Base-by-base conservation (phyloP, 2,329 filamentous ascomycete genomes). In the Fusarium kyushuense region DNA sequence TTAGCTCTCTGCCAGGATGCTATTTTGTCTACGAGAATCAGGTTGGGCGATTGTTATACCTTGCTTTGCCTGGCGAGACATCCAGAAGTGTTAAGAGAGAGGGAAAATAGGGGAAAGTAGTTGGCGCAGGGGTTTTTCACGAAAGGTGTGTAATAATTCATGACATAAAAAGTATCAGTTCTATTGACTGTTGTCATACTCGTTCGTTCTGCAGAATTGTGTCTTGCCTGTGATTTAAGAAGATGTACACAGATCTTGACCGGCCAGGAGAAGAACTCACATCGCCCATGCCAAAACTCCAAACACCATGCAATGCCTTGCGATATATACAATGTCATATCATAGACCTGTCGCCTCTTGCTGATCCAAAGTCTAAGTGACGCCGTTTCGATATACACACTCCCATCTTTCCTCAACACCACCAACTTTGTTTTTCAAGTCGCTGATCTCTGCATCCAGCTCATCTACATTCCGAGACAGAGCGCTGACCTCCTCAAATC, bases 401-500 rank as follows among this genome's bases (percentile, higher is more conserved):
- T 87, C 82, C 84, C 85, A 88, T 32, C 81, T 77, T 58, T 84
- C 78, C 65, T 95, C 92, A 6, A 95, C 84, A 19, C 86, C 86
- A 1, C 84, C 84, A 8, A 96, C 84, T 72, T 89, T 87, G n/a
- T 82, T 83, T 70, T 84, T 89, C 14, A 93, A 80, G 29, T 82
- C 83, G 65, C 89, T 87, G 67, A 97, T 95, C 80, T 97, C 94
- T 35, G 82, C 83, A 41, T 91, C 92, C 58, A 97, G 79, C 79
- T 97, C 94, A 58, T 96, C 92, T 29, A 93, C 81, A 72, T 97
- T 97, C 59, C 90, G 85, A 6, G 89, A 89, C 58, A 97, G 80
- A 13, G 92, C 92, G 57, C 89, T 87, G 4, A 96, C 92, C 78
- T 97, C 94, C 74, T 97, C 94, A 70, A 97, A 96, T 60, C 92